Evolutionary conservation across 169 alveolate genomes (phyloP), one percentile per base, ranked within the genome.

Genomic region (Cryptosporidium xiaoi): DNA sequence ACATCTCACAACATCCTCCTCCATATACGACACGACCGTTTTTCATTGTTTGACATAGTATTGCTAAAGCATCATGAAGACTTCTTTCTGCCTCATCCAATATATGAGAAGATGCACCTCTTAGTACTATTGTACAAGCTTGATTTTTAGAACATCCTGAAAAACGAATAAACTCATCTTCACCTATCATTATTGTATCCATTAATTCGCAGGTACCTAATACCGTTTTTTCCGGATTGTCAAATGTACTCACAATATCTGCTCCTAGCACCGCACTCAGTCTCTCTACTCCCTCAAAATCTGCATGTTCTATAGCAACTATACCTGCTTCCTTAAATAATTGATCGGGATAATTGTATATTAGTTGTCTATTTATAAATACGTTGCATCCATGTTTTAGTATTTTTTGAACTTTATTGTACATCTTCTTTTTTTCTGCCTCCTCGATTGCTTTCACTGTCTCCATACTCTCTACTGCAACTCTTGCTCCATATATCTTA

Each of bases 241-340:
- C 99, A 95, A 98, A 98, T 10, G 99, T 98, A 24, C 99, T 97
- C 58, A 97, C 96, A 82, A 98, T 97, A 82, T 97, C 99, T 27
- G 99, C 99, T 33, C 98, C 99, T 53, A 97, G 91, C 20, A 98
- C 99, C 13, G 99, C 99, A 15, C 99, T 99, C 66, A 98, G 96
- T 90, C 99, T 95, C 95, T 98, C 99, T 93, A 96, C 98, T 58
- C 99, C 99, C 90, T 98, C 99, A 82, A 98, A 98, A 92, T 98
- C 99, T 51, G 99, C 98, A 85, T 98, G 99, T 92, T 98, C 99
- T 64, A 98, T 98, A 36, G 99, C 99, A 97, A 97, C 96, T 51
- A 98, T 96, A 46, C 99, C 99, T n/a, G 89, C 91, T 27, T 97
- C 99, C 64, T 97, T 96, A 92, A 98, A 94, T 29, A 97, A 90